Evolutionary conservation across 1,139 yeast genomes (phyloP), one percentile per base, ranked within the genome.

Genomic region (Blastobotrys persicus): DNA sequence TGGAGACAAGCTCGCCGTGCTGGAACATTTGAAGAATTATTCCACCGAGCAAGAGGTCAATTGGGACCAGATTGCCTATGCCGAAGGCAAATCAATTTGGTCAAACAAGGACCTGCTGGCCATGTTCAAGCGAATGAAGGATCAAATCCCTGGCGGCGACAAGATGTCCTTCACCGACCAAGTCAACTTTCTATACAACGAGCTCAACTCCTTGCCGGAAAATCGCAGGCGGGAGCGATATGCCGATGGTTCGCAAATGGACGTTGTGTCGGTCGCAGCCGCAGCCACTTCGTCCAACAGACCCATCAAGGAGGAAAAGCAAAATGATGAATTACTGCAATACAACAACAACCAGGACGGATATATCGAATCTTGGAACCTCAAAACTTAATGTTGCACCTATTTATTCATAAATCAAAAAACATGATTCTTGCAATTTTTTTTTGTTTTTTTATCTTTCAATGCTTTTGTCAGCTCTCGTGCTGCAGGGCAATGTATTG

Each of bases 31-130:
- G 46, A 75, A 76, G 60, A 76, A 77, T 57, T 61, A 76, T 46
- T 70, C 73, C 11, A 70, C 74, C 14, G 68, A 74, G 20, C 76
- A 76, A n/a, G 72, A 74, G 40, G 75, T 83, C 6, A 84, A 84
- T 60, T 86, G 94, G 94, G 77, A 79, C 18, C 75, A 75, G 9
- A 59, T 79, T 26, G 79, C 83, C 0, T 62, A 73, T 5, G 55
- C 71, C 20, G 77, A 74, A 54, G 74, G 76, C 14, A 72, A 69
- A 44, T 57, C 63, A 17, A 56, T 62, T 31, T 76, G 79, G 78
- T 66, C 73, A 3, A 80, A 77, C 1, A 59, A 68, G 4, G 82
- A 78, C 56, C 64, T 77, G 44, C 68, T 69, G 42, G 63, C 70
- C 3, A 73, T 78, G 50, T 78, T 70, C 56, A 77, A 73, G 51